Percentiles rank a stretch among this genome's conserved stretches.
Conservation (phyloP, 1,284 basidiomycete genomes). For the Rhizoctonia solani region DNA sequence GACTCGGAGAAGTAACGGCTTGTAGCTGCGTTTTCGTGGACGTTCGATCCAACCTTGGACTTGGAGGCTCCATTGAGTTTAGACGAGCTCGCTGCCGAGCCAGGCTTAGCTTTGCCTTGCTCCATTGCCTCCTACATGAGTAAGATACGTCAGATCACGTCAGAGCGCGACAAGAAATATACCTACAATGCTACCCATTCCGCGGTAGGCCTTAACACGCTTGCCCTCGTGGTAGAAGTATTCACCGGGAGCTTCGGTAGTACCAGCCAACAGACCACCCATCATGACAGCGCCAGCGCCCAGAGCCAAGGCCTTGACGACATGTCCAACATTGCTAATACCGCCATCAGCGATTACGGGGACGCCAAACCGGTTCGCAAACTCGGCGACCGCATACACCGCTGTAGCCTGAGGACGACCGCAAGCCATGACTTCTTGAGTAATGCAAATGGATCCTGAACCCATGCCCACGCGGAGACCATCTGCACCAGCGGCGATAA, state of each 20-base stretch:
- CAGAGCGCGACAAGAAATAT: background rate
- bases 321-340: constrained; percentile 94
- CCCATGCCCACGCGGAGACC: constrained; percentile 97
- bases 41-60: constrained; percentile 51
- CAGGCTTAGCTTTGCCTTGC: constrained; percentile 62
- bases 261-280: constrained; percentile 95
- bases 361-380: constrained; percentile 90
- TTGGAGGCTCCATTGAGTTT: constrained; percentile 50
- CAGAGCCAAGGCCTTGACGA: constrained; percentile 94
- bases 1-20: constrained; percentile 97
- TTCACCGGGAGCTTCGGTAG: constrained; percentile 96
- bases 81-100: constrained; percentile 47
- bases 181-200: constrained; percentile 85
- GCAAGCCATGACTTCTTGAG: constrained; percentile 99
- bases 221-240: constrained; percentile 99
- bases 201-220: constrained; percentile 97
- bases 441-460: constrained; percentile 98
- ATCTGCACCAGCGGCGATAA: constrained; percentile 95
- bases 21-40: constrained; percentile 91
- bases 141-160: background rate
- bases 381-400: constrained; percentile 93
- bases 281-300: constrained; percentile 98
- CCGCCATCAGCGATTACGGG: constrained; percentile 99
- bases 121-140: constrained; percentile 82
- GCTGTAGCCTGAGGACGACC: constrained; percentile 97